These are phyloP conservation scores for Asterochloris sp. DNA, from an alignment of 139 green algal genomes.

Conservation along the genomic window DNA sequence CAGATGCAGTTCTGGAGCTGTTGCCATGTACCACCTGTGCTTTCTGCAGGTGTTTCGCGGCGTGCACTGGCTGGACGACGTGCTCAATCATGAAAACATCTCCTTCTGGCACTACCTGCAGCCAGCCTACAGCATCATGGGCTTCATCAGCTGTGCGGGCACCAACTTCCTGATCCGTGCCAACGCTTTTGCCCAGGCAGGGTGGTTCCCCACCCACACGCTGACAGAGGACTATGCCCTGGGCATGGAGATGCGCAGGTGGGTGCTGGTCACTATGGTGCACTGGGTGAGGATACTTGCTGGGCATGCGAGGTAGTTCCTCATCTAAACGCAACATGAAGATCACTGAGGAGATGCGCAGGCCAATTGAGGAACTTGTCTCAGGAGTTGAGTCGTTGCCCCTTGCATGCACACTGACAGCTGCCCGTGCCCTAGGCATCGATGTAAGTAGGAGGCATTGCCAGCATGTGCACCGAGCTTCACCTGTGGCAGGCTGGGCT, in stretches of 20 bases:
- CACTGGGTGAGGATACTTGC: background rate
- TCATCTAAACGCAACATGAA: background rate
- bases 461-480: too few relatives aligned
- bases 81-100: conserved; percentile 84
- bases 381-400: too few relatives aligned
- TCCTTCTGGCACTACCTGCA: conserved; percentile 66
- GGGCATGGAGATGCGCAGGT: conserved; percentile 59
- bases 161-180: conserved; percentile 71
- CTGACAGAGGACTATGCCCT: conserved; percentile 72
- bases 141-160: conserved; percentile 36
- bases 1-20: too few relatives aligned
- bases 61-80: conserved; percentile 39
- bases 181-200: conserved; percentile 34
- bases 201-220: conserved; percentile 71
- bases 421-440: too few relatives aligned
- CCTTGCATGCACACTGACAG: too few relatives aligned
- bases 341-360: too few relatives aligned
- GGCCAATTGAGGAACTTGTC: too few relatives aligned
- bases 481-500: too few relatives aligned
- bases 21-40: too few relatives aligned
- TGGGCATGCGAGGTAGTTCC: too few relatives aligned
- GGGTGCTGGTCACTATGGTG: conserved; percentile 14
- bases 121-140: conserved; percentile 39
- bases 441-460: too few relatives aligned
- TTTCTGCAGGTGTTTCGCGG: conserved; percentile 13